Percentiles rank a stretch among this genome's conserved stretches.
Conservation (phyloP, 345 rosid genomes). For the Hevea brasiliensis region DNA sequence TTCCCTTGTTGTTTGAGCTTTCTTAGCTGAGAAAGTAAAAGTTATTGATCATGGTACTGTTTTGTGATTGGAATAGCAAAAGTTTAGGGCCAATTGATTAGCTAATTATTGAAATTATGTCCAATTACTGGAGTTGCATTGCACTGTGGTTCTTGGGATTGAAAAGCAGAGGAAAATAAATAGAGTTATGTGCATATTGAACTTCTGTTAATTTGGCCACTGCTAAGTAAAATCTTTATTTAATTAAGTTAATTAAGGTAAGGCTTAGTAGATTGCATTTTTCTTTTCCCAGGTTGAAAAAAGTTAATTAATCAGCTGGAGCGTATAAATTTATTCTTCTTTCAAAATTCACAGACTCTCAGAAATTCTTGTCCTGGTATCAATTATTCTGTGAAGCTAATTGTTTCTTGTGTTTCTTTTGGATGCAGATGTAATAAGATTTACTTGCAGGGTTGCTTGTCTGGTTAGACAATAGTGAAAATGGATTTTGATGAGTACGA, state of each 20-base stretch:
- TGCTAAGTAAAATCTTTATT: too few relatives aligned
- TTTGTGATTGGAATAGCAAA: too few relatives aligned
- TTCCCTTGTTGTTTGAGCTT: too few relatives aligned
- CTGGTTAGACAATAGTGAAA: conserved; percentile 15
- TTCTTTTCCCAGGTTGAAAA: background rate
- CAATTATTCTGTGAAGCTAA: background rate
- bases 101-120: background rate
- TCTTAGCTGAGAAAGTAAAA: too few relatives aligned
- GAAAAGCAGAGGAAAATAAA: background rate
- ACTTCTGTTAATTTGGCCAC: background rate
- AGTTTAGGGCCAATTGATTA: too few relatives aligned
- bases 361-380: background rate
- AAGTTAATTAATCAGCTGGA: too few relatives aligned
- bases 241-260: background rate
- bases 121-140: background rate
- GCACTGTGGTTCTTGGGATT: background rate
- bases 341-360: background rate
- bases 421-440: background rate
- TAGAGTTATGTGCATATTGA: background rate
- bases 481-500: conserved; percentile 98
- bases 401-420: conserved; percentile 3
- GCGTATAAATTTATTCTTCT: too few relatives aligned
- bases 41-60: too few relatives aligned
- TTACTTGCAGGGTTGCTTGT: conserved; percentile 2
- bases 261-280: too few relatives aligned